phyloP scores from a whole-genome alignment of 108 stramenopile species.

The Skeletonema tropicum region DNA sequence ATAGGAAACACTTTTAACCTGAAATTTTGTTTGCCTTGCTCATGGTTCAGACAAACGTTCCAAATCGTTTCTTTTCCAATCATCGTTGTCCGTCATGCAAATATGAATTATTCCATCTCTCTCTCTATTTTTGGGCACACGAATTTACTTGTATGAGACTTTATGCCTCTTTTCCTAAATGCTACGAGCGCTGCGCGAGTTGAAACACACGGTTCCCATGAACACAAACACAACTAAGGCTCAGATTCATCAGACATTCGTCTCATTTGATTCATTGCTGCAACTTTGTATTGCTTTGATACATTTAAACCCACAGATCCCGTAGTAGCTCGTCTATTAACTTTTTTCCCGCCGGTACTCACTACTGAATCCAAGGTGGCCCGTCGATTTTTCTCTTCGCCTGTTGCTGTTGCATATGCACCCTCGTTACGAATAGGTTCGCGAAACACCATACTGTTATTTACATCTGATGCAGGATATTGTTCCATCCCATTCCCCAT shows the following conservation, averaged over 20 bases:
- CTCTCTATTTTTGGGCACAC: no score
- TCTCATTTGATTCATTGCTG: background rate
- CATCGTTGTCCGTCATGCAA: no score
- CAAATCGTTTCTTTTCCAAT: no score
- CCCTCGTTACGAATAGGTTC: background rate
- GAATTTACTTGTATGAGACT: background rate
- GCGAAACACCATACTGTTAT: background rate
- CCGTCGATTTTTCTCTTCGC: background rate
- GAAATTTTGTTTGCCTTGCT: no score
- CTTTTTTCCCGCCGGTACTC: background rate
- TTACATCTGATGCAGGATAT: background rate
- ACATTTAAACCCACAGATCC: conserved; percentile 3
- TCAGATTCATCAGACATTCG: background rate
- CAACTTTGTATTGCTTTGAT: conserved; percentile 4
- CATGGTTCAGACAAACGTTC: no score
- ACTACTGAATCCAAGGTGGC: background rate
- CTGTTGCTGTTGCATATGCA: no score
- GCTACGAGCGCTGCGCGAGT: no score
- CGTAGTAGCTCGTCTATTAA: background rate
- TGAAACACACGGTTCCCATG: no score
- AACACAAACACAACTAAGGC: background rate
- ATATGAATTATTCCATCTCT: no score
- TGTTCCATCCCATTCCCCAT: background rate
- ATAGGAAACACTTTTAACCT: no score
- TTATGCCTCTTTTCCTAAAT: background rate